phyloP scores from a whole-genome alignment of 495 filamentous ascomycete species.

The Aspergillus ellipticus region DNA sequence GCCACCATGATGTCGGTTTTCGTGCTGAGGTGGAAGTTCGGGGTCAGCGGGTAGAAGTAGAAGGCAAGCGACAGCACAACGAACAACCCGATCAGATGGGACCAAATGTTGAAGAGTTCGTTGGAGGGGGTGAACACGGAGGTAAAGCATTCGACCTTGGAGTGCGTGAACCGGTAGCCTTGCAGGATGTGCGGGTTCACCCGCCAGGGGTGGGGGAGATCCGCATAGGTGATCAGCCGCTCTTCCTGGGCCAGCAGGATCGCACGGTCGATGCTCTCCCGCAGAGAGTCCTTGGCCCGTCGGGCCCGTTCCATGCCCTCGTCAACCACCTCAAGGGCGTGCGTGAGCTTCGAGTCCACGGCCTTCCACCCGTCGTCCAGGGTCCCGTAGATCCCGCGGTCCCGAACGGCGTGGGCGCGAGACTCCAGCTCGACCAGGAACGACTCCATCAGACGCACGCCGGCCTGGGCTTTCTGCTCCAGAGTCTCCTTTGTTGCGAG shows the following conservation, averaged over 20 bases:
- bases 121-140: constrained; percentile 84
- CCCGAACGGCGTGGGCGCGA: constrained; percentile 70
- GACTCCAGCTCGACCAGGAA: constrained; percentile 80
- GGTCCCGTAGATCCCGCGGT: constrained; percentile 53
- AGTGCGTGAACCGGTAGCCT: constrained; percentile 91
- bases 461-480: constrained; percentile 84
- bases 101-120: constrained; percentile 97
- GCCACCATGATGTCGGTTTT: constrained; percentile 85
- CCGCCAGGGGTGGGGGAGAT: constrained; percentile 88
- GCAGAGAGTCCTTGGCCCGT: constrained; percentile 69
- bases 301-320: constrained; percentile 78
- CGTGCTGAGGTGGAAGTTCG: constrained; percentile 81
- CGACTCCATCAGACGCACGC: constrained; percentile 79
- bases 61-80: constrained; percentile 88
- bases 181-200: constrained; percentile 88
- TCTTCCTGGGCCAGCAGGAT: constrained; percentile 74
- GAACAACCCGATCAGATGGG: constrained; percentile 81
- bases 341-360: constrained; percentile 71
- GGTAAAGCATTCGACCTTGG: constrained; percentile 78
- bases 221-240: constrained; percentile 81
- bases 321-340: constrained; percentile 73
- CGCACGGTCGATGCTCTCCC: constrained; percentile 76
- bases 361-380: constrained; percentile 69
- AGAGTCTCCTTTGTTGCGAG: constrained; percentile 79
- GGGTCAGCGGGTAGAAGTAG: constrained; percentile 87